Evolutionary conservation across 2,329 filamentous ascomycete species (phyloP).

Genomic region (Fusarium sulawesiense): DNA sequence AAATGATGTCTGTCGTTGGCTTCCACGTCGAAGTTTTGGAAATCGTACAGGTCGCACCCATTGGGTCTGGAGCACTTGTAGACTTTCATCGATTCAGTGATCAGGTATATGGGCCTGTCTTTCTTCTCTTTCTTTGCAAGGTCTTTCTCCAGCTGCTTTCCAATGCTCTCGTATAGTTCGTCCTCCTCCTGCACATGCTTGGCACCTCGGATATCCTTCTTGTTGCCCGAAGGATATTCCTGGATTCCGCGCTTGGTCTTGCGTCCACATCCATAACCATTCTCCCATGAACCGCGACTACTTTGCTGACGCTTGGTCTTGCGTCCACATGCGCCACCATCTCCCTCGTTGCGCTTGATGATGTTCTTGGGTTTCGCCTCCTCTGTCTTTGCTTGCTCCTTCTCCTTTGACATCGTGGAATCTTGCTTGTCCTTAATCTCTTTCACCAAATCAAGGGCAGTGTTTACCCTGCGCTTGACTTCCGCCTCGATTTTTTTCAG

Average conservation of each 20-base stretch:
- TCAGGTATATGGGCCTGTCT: not conserved
- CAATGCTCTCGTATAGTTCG: slow-evolving; percentile 10
- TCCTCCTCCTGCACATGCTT: slow-evolving; percentile 12
- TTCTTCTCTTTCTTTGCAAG: not conserved
- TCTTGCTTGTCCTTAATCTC: not conserved
- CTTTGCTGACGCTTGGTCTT: not conserved
- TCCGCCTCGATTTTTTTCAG: not conserved
- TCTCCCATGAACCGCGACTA: no score
- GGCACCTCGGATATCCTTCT: not conserved
- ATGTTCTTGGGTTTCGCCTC: not conserved
- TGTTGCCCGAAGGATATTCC: not conserved
- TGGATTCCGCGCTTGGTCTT: not conserved
- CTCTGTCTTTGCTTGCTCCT: not conserved
- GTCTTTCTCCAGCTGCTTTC: not conserved
- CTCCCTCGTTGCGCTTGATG: not conserved
- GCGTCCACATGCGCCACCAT: not conserved
- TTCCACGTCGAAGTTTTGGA: not conserved
- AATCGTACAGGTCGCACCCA: not conserved
- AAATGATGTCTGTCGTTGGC: not conserved
- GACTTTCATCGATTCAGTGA: slow-evolving; percentile 5
- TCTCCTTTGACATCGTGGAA: not conserved
- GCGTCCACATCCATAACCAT: not conserved
- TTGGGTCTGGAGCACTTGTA: not conserved
- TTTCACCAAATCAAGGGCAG: not conserved
- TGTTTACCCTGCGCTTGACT: not conserved